Evolutionary conservation across 192 early-diverging fungal species (phyloP), one percentile per base, ranked within the genome.

Genomic region (Entrophospora sp.): DNA sequence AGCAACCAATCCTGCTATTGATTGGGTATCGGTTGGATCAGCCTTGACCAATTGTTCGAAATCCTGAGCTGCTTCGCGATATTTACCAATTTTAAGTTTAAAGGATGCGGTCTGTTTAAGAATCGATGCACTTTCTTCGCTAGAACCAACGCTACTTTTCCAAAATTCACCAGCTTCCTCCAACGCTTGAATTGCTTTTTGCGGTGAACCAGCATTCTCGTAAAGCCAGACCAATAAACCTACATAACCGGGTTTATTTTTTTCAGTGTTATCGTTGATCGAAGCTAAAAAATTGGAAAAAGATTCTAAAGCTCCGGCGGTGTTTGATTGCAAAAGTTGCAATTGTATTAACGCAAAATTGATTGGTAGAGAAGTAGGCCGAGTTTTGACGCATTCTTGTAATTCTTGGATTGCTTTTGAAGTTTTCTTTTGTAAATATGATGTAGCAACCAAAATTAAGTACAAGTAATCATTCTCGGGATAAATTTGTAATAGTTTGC

Each of bases 161-260:
- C 85, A 89, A n/a, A 77, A 68, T n/a, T 62, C 62, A 6, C 80
- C 79, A 1, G 86, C 85, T 10, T 79, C 67, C 30, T 83, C 76
- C 59, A 90, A 68, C 8, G 79, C 61, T 48, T 79, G 60, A 10
- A 87, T 75, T 2, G 86, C 80, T 28, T 79, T 79, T 32, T 85
- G 80, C 10, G 78, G 66, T 49, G 83, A 75, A n/a, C 76, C 80
- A 8, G 79, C 76, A 30, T 89, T 75, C 34, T 83, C 83, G 71
- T 89, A 85, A 32, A 90, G 63, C 86, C 86, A 88, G 9, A 88
- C 83, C 36, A 85, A 67, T 22, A 90, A 70, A 0, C 88, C 85
- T n/a, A 90, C 80, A 3, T 86, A 63, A 30, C 73, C 87, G 5
- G 88, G 86, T 36, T 76, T 76, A 44, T 87, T 75, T 49, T 66